These are phyloP conservation scores for Lecanicillium sp. DNA, from an alignment of 2,329 filamentous ascomycete species.

Conservation along the genomic window DNA sequence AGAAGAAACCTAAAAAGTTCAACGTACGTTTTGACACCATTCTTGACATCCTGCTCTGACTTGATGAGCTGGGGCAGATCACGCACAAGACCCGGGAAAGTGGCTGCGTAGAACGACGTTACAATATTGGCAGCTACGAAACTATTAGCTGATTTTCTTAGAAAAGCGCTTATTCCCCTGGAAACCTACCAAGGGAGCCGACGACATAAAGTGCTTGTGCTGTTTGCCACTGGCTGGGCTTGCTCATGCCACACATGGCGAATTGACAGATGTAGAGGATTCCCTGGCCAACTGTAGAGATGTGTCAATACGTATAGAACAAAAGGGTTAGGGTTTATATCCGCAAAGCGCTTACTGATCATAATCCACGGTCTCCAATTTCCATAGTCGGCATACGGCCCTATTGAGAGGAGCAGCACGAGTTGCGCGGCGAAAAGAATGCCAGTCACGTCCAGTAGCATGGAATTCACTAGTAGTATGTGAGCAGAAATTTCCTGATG, in stretches of 20 bases:
- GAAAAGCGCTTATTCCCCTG: background rate
- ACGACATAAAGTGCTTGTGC: constrained; percentile 12
- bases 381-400: constrained; percentile 16
- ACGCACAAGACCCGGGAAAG: constrained; percentile 12
- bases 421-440: constrained; percentile 15
- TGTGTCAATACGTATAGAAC: background rate
- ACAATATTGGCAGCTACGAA: constrained; percentile 12
- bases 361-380: constrained; percentile 16
- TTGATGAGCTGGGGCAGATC: constrained; percentile 13
- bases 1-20: background rate
- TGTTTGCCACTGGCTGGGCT: constrained; percentile 11
- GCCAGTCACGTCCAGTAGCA: constrained; percentile 14
- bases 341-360: constrained; percentile 10
- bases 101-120: constrained; percentile 13
- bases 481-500: background rate
- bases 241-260: constrained; percentile 13
- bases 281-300: constrained; percentile 6
- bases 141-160: background rate
- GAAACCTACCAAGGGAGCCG: constrained; percentile 10
- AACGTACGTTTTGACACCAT: constrained; percentile 9
- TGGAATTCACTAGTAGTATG: constrained; percentile 8
- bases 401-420: constrained; percentile 12
- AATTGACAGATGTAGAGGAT: constrained; percentile 13
- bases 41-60: constrained; percentile 11
- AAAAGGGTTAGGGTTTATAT: background rate